Percentiles rank a stretch among this genome's conserved stretches.
Evolutionary conservation across 2,329 filamentous ascomycete genomes (phyloP).

Genomic region (Hypoxylon sp.): DNA sequence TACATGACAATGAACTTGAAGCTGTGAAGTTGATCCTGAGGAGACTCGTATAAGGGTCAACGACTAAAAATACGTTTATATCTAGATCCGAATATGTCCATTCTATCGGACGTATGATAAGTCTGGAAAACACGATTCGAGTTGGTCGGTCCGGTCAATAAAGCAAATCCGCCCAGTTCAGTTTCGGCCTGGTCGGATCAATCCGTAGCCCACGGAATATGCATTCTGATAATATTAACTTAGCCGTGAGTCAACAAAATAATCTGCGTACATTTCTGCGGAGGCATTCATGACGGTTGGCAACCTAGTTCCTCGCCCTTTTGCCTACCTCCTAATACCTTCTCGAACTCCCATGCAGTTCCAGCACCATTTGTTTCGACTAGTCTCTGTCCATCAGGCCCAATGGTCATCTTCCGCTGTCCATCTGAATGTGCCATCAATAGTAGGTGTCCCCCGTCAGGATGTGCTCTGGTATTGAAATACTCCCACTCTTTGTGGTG

Average conservation of each 20-base stretch:
- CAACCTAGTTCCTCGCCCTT: too few species aligned
- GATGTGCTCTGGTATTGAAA: conserved; percentile 50
- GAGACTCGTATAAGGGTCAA: neutral
- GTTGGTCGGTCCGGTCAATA: too few species aligned
- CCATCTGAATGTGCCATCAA: conserved; percentile 49
- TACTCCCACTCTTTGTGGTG: conserved; percentile 52
- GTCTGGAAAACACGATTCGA: too few species aligned
- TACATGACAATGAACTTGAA: neutral
- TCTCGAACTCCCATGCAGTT: conserved; percentile 53
- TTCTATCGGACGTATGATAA: too few species aligned
- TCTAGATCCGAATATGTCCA: neutral
- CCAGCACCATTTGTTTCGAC: conserved; percentile 46
- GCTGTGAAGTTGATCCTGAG: neutral
- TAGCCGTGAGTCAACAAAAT: too few species aligned
- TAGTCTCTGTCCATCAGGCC: conserved; percentile 43
- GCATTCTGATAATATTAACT: too few species aligned
- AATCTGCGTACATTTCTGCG: neutral
- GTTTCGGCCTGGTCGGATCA: too few species aligned
- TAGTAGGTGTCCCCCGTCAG: conserved; percentile 55
- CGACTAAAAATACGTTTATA: neutral
- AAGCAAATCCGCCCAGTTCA: too few species aligned
- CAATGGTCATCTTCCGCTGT: conserved; percentile 51
- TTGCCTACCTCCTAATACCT: neutral
- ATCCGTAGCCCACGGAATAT: too few species aligned
- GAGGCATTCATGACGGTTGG: too few species aligned